These are phyloP conservation scores for Calocybe gangraenosa DNA, from an alignment of 768 basidiomycete species.

Conservation along the genomic window DNA sequence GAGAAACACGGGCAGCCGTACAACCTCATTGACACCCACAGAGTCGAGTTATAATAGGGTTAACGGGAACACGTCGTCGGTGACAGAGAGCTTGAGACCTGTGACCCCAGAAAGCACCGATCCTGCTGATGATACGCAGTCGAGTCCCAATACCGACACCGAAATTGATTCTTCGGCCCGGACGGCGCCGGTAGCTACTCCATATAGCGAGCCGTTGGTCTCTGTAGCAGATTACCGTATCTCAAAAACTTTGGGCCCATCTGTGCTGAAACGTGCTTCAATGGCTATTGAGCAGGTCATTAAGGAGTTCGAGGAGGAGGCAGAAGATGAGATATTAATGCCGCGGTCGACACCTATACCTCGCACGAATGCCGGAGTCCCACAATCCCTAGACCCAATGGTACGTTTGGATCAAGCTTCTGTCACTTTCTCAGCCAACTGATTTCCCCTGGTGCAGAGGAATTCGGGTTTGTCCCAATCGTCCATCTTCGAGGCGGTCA, in stretches of 20 bases:
- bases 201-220: constrained; percentile 31
- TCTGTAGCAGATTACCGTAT: constrained; percentile 42
- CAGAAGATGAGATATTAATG: constrained; percentile 75
- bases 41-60: constrained; percentile 30
- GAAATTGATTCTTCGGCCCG: constrained; percentile 29
- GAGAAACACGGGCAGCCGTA: constrained; percentile 37
- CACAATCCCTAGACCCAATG: constrained; percentile 19
- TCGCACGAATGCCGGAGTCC: constrained; percentile 31
- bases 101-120: constrained; percentile 49
- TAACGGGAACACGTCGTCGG: constrained; percentile 32
- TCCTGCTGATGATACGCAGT: constrained; percentile 32
- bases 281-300: constrained; percentile 74
- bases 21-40: constrained; percentile 48
- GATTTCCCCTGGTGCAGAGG: constrained; percentile 19
- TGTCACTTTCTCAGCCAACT: constrained; percentile 8
- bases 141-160: constrained; percentile 26
- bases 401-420: constrained; percentile 21
- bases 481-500: constrained; percentile 54
- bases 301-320: constrained; percentile 71
- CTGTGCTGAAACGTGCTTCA: constrained; percentile 60
- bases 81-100: constrained; percentile 45
- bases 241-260: constrained; percentile 46
- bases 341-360: constrained; percentile 55
- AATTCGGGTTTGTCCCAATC: constrained; percentile 32
- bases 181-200: constrained; percentile 37